Evolutionary conservation across 2,329 filamentous ascomycete species (phyloP).

Genomic region (Cladosporium oxysporum): DNA sequence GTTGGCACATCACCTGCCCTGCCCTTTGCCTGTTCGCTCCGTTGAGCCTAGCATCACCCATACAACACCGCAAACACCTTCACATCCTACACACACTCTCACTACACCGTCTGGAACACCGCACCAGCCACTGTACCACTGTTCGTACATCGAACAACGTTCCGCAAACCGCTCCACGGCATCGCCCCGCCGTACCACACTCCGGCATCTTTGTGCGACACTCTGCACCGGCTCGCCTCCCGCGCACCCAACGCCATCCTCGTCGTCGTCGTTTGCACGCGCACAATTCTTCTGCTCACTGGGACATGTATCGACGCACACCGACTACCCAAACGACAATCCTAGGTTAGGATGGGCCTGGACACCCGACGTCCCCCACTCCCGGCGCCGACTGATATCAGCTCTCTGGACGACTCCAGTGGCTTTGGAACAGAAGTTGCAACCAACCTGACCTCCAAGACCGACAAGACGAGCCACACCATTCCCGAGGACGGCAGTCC

Average conservation of each 20-base stretch:
- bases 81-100: neutral
- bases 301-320: constrained; percentile 19
- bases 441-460: constrained; percentile 68
- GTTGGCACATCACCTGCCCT: neutral
- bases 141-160: constrained; percentile 1
- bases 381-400: constrained; percentile 74
- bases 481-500: constrained; percentile 86
- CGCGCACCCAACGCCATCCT: constrained; percentile 1
- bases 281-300: neutral
- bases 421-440: constrained; percentile 55
- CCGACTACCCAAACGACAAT: constrained; percentile 7
- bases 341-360: constrained; percentile 42
- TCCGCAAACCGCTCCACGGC: constrained; percentile 18
- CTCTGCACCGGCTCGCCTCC: constrained; percentile 4
- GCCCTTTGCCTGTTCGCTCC: neutral
- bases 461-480: constrained; percentile 72
- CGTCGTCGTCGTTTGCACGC: constrained; percentile 16
- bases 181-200: constrained; percentile 10
- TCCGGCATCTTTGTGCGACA: constrained; percentile 7
- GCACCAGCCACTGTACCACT: constrained; percentile 10
- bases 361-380: constrained; percentile 58
- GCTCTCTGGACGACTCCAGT: constrained; percentile 59
- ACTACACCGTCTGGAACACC: neutral
- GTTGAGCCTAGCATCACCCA: neutral
- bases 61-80: neutral